These are phyloP conservation scores for Clarireedia sp. DNA, from an alignment of 2,329 filamentous ascomycete species.

Conservation along the genomic window DNA sequence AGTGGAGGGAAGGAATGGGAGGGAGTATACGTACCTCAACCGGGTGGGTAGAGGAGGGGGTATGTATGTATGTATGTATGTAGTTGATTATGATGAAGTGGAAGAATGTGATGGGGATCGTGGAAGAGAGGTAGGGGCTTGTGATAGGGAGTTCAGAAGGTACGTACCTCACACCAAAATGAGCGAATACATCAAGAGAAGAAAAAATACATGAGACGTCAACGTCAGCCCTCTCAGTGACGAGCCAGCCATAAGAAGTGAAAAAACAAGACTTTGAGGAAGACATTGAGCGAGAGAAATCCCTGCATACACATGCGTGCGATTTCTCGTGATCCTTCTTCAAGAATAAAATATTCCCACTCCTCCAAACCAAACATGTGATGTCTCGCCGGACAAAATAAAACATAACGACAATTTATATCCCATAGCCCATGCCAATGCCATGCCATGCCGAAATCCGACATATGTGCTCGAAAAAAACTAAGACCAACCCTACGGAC, in stretches of 20 bases:
- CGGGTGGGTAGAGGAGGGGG: neutral
- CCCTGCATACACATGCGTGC: neutral
- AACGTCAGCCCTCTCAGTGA: neutral
- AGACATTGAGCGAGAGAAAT: conserved; percentile 20
- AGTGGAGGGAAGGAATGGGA: neutral
- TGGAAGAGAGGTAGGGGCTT: neutral
- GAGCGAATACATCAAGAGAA: conserved; percentile 1
- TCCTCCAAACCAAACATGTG: neutral
- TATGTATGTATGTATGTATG: neutral
- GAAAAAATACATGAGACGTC: conserved; percentile 10
- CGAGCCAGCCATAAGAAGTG: conserved; percentile 13
- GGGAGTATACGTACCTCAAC: conserved; percentile 16
- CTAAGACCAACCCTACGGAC: conserved; percentile 13
- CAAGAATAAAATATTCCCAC: neutral
- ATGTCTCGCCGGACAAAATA: conserved; percentile 1
- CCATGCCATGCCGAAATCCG: neutral
- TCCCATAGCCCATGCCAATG: neutral
- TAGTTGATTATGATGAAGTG: neutral
- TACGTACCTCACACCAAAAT: conserved; percentile 24
- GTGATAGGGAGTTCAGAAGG: conserved; percentile 8
- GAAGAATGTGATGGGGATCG: neutral
- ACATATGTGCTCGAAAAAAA: conserved; percentile 2
- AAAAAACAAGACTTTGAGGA: conserved; percentile 6
- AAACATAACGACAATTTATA: conserved; percentile 4
- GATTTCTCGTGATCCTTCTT: neutral